A percentile compares a stretch with the other conserved stretches of the same genome.
Evolutionary conservation across 805 yeast species (phyloP).

Genomic region (Metschnikowia matae): DNA sequence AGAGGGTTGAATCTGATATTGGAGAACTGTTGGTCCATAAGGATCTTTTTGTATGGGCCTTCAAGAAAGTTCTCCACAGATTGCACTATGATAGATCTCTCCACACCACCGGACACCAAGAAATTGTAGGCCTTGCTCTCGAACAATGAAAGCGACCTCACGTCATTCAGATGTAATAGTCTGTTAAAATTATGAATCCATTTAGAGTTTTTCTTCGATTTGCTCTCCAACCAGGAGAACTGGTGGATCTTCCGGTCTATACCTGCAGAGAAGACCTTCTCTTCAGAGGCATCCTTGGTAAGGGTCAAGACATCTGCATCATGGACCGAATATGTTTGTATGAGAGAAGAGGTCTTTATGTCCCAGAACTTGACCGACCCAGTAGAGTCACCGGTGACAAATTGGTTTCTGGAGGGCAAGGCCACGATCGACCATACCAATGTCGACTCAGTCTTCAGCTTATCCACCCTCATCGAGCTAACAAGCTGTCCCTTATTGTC

Average conservation of each 20-base stretch:
- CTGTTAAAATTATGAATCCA: constrained; percentile 80
- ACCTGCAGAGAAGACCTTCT: constrained; percentile 79
- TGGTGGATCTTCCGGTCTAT: constrained; percentile 88
- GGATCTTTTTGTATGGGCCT: constrained; percentile 67
- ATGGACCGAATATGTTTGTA: constrained; percentile 78
- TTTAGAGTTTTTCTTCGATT: constrained; percentile 31
- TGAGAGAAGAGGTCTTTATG: constrained; percentile 63
- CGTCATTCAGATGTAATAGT: constrained; percentile 80
- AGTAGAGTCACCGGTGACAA: constrained; percentile 95
- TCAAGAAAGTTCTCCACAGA: constrained; percentile 64
- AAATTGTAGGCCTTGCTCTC: constrained; percentile 66
- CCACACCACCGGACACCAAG: constrained; percentile 81
- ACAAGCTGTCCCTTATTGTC: constrained; percentile 61
- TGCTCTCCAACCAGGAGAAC: constrained; percentile 46
- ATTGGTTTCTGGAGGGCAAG: constrained; percentile 59
- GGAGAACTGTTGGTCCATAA: constrained; percentile 55
- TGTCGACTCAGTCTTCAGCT: constrained; percentile 78
- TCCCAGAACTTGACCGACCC: constrained; percentile 96
- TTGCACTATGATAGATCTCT: constrained; percentile 61
- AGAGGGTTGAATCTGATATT: constrained; percentile 46
- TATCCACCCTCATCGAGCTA: constrained; percentile 88
- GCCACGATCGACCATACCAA: constrained; percentile 83
- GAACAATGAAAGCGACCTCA: constrained; percentile 68
- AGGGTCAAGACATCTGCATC: constrained; percentile 87
- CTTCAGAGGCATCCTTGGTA: constrained; percentile 55